Conservation (phyloP, 2,329 filamentous ascomycete species). For the Samsoniella hepiali region DNA sequence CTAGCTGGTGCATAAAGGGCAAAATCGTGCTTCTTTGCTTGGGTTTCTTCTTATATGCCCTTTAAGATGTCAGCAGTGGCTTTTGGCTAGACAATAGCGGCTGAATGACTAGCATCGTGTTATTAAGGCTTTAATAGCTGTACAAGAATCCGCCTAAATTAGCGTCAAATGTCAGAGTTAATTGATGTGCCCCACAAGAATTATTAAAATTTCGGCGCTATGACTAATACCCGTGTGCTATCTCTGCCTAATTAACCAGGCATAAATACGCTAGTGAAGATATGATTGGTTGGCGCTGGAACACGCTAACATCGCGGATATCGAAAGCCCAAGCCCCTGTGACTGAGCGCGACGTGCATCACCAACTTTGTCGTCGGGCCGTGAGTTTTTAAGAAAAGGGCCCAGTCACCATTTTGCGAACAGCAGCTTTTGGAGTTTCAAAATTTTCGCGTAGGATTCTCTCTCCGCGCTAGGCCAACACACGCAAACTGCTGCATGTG, state of each 20-base stretch:
- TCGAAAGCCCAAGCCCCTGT: background rate
- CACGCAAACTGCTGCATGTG: background rate
- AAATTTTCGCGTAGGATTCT: background rate
- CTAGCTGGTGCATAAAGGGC: background rate
- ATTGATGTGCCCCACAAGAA: background rate
- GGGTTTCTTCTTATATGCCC: background rate
- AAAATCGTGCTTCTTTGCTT: background rate
- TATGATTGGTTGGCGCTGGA: background rate
- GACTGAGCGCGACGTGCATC: background rate
- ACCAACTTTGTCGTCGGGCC: background rate
- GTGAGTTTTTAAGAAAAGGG: background rate
- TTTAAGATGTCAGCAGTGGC: background rate
- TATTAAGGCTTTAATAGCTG: background rate
- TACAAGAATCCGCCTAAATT: background rate
- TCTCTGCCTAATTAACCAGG: background rate
- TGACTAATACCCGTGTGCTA: background rate
- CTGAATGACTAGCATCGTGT: background rate
- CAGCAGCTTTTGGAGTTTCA: background rate
- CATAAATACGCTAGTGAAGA: background rate
- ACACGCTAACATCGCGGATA: background rate
- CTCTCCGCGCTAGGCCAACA: background rate
- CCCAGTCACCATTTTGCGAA: background rate
- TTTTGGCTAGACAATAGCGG: background rate
- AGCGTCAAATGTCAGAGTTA: background rate
- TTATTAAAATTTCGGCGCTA: background rate